These are phyloP conservation scores for Cyberlindnera saturnus DNA, from an alignment of 805 yeast species.

Conservation along the genomic window DNA sequence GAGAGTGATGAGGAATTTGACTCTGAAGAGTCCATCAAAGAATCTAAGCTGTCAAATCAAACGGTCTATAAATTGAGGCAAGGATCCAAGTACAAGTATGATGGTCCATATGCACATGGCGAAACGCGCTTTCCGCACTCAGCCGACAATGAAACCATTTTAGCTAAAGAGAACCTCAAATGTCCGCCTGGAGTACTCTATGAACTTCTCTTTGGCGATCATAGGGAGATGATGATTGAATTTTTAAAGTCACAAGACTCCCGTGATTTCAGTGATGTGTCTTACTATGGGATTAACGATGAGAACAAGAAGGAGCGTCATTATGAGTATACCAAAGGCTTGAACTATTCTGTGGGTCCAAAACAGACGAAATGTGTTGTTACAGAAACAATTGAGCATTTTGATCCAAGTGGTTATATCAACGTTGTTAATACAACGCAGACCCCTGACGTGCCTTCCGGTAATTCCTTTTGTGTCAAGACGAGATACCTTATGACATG, in stretches of 20 bases:
- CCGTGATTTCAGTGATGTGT: conserved; percentile 29
- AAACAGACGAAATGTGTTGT: conserved; percentile 77
- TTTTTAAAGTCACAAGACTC: conserved; percentile 36
- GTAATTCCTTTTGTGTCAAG: conserved; percentile 68
- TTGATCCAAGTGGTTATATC: conserved; percentile 49
- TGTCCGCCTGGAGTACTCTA: conserved; percentile 79
- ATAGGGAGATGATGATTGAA: conserved; percentile 36
- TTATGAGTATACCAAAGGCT: conserved; percentile 66
- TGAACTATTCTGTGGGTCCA: conserved; percentile 85
- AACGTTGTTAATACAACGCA: conserved; percentile 55
- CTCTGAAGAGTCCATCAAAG: conserved; percentile 17
- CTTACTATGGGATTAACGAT: conserved; percentile 28
- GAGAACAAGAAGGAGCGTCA: conserved; percentile 40
- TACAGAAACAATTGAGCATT: conserved; percentile 50
- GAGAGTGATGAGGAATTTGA: conserved; percentile 25
- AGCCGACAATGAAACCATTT: conserved; percentile 42
- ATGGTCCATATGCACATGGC: conserved; percentile 61
- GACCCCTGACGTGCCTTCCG: conserved; percentile 96
- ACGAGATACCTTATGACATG: conserved; percentile 72
- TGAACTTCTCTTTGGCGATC: conserved; percentile 63
- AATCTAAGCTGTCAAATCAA: conserved; percentile 13
- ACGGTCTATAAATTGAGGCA: conserved; percentile 31
- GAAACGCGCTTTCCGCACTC: conserved; percentile 48
- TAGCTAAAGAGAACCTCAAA: conserved; percentile 45
- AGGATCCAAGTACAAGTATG: conserved; percentile 36